phyloP scores from a whole-genome alignment of 1,139 yeast genomes.

The Hansenula lynferdii region DNA sequence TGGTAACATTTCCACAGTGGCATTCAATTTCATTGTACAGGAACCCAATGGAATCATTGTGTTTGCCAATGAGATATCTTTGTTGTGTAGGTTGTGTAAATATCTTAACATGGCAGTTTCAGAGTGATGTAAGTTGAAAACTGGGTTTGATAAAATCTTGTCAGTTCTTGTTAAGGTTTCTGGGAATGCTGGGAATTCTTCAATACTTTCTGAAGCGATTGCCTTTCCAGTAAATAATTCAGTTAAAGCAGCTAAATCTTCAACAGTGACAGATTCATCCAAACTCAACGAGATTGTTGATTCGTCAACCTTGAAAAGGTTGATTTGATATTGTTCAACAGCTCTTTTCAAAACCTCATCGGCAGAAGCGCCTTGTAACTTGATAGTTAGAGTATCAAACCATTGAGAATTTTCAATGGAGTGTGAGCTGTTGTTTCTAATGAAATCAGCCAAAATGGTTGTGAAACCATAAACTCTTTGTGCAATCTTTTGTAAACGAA shows the following conservation, averaged over 20 bases:
- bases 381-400: constrained; percentile 85
- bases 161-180: constrained; percentile 54
- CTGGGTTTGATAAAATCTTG: constrained; percentile 62
- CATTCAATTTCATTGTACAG: constrained; percentile 95
- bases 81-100: constrained; percentile 76
- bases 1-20: constrained; percentile 93
- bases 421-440: constrained; percentile 40
- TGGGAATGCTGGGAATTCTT: constrained; percentile 49
- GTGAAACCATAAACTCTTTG: constrained; percentile 74
- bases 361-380: constrained; percentile 45
- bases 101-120: constrained; percentile 95
- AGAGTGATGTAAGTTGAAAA: constrained; percentile 83
- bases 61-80: constrained; percentile 89
- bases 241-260: constrained; percentile 56
- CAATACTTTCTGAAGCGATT: constrained; percentile 18
- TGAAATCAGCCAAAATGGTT: constrained; percentile 58
- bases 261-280: constrained; percentile 76
- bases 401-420: constrained; percentile 53
- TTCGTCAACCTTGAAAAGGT: constrained; percentile 66
- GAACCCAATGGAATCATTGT: constrained; percentile 98
- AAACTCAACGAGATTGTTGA: constrained; percentile 65
- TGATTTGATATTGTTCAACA: constrained; percentile 57
- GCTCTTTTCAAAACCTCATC: constrained; percentile 56
- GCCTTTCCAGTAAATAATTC: constrained; percentile 47
- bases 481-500: constrained; percentile 82